phyloP scores from a whole-genome alignment of 2,329 filamentous ascomycete genomes.

The Cladosporium sp. region DNA sequence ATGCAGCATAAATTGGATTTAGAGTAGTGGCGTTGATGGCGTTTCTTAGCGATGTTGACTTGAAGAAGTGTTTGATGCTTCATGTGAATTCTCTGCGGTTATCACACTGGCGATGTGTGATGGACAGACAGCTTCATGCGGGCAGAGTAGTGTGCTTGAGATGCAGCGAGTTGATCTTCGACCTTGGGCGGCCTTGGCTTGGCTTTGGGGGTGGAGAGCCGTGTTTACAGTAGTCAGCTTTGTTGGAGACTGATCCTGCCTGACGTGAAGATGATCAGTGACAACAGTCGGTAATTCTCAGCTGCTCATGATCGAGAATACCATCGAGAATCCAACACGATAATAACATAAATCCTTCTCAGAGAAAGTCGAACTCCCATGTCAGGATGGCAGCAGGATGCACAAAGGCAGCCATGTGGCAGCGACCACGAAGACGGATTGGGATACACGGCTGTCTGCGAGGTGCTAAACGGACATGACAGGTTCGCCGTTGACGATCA shows the following conservation, averaged over 20 bases:
- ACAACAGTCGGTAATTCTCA: background rate
- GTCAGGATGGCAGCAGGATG: background rate
- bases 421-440: background rate
- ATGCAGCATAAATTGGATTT: background rate
- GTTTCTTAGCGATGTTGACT: background rate
- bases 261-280: background rate
- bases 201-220: background rate
- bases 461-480: background rate
- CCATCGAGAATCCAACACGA: no score
- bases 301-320: no score
- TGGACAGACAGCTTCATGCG: background rate
- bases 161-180: background rate
- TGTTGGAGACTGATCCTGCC: conserved; percentile 1
- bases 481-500: background rate
- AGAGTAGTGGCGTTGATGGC: background rate
- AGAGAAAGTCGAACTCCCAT: no score
- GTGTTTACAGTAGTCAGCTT: background rate
- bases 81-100: background rate
- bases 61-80: background rate
- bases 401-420: background rate
- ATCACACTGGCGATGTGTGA: background rate
- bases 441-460: conserved; percentile 1
- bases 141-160: background rate
- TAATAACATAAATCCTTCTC: no score
- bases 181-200: background rate